Conservation (phyloP, 306 rosid genomes). For the Betula pendula region DNA sequence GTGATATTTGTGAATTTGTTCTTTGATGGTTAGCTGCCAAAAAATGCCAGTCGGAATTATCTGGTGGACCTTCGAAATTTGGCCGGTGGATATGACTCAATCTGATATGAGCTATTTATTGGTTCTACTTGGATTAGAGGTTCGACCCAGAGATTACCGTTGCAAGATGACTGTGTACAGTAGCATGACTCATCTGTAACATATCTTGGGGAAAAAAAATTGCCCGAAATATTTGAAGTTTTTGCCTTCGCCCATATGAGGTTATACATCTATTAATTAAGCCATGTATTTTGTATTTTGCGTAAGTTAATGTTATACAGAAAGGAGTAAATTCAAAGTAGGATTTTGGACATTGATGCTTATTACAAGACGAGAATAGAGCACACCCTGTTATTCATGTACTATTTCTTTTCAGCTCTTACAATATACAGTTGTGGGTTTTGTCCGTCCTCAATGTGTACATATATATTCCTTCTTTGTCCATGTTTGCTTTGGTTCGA, state of each 20-base stretch:
- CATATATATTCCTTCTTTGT: background rate
- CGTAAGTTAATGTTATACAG: slow-evolving; percentile 23
- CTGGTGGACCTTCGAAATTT: slow-evolving; percentile 7
- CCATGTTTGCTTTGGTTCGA: background rate
- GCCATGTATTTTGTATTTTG: slow-evolving; percentile 24
- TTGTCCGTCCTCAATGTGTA: too few species aligned
- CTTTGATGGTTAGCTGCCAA: slow-evolving; percentile 17
- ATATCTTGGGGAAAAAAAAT: slow-evolving; percentile 21
- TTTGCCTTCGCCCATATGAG: slow-evolving; percentile 29
- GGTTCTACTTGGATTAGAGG: slow-evolving; percentile 24
- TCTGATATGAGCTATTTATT: slow-evolving; percentile 2
- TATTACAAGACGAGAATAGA: slow-evolving; percentile 13
- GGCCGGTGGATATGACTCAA: background rate
- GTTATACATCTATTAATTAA: slow-evolving; percentile 25
- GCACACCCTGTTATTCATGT: background rate
- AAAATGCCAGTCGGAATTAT: slow-evolving; percentile 26
- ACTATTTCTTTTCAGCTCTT: slow-evolving; percentile 8
- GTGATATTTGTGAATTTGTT: slow-evolving; percentile 26
- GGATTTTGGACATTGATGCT: slow-evolving; percentile 26
- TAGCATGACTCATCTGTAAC: slow-evolving; percentile 27
- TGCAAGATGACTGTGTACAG: slow-evolving; percentile 28
- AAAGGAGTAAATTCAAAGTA: slow-evolving; percentile 37
- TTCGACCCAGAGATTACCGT: slow-evolving; percentile 19
- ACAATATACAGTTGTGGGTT: background rate
- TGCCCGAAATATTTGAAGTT: slow-evolving; percentile 18